Evolutionary conservation across 2,329 filamentous ascomycete genomes (phyloP).

Genomic region (Fusarium sp.): DNA sequence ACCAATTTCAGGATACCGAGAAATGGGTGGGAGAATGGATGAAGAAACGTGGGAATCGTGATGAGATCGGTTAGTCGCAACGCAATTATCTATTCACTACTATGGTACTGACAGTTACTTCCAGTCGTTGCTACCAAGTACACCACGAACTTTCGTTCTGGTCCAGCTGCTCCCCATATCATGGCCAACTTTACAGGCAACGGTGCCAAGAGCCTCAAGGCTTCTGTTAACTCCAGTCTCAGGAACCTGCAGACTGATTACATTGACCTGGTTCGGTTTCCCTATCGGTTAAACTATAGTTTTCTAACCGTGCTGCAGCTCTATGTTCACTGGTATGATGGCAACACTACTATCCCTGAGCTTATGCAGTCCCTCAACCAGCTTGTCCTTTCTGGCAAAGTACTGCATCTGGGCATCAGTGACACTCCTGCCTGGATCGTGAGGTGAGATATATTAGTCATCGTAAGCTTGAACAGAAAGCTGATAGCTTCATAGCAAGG

Average conservation of each 20-base stretch:
- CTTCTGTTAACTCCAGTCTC: slow-evolving; percentile 70
- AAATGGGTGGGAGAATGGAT: slow-evolving; percentile 81
- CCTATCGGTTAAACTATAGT: not conserved
- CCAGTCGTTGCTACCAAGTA: slow-evolving; percentile 79
- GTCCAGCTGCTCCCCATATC: slow-evolving; percentile 59
- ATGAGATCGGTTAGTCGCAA: slow-evolving; percentile 70
- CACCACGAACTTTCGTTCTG: slow-evolving; percentile 70
- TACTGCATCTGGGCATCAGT: slow-evolving; percentile 76
- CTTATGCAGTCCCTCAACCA: slow-evolving; percentile 78
- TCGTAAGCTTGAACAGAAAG: not conserved
- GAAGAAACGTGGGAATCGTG: slow-evolving; percentile 73
- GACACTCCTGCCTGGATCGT: slow-evolving; percentile 81
- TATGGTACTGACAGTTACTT: slow-evolving; percentile 6
- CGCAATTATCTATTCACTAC: no score
- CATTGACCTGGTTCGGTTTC: slow-evolving; percentile 70
- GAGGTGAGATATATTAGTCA: slow-evolving; percentile 49
- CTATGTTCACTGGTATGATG: slow-evolving; percentile 79
- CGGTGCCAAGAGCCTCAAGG: slow-evolving; percentile 72
- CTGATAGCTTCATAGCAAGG: slow-evolving; percentile 61
- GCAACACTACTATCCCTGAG: slow-evolving; percentile 75
- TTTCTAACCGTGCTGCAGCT: slow-evolving; percentile 55
- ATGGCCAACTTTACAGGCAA: slow-evolving; percentile 72
- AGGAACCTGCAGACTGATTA: slow-evolving; percentile 77
- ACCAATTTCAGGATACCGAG: slow-evolving; percentile 75
- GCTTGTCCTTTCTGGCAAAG: slow-evolving; percentile 72